Base-by-base conservation (phyloP, 2,329 filamentous ascomycete genomes). In the Penicillium sp. region DNA sequence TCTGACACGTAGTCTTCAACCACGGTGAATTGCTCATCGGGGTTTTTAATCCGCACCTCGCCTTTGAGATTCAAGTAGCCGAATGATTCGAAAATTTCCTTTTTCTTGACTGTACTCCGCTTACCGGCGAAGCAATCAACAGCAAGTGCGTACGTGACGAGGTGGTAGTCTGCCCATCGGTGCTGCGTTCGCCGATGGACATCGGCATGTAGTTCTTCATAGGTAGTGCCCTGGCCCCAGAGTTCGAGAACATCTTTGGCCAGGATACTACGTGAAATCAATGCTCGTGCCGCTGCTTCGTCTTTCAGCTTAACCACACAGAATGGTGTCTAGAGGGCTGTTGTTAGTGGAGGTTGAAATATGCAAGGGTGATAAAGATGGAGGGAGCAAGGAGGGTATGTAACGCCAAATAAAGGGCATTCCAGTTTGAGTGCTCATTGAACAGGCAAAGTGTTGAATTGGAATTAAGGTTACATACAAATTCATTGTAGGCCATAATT, bases 171-270 rank as follows among this genome's bases (percentile, higher is more conserved):
- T 0, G 81, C 69, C 93, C 93, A 97, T 61, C 88, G 81, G 58
- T 87, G 80, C 3, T 83, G 71, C 0, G 91, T 90, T 42, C 81
- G 80, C 8, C 73, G 73, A 64, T 82, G 84, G 60, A 96, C 83
- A 58, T 87, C 84, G 50, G 81, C 78, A 73, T 96, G 92, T 2
- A 97, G 83, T 49, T 85, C 81, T 2, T 87, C 80, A 70, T 96
- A 89, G 50, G 83, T 88, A 12, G 80, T 71, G 15, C 90, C 93
- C 38, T 82, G 80, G 19, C 91, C 94, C 94, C 95, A 98, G 65
- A 97, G 86, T 74, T 96, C 92, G 80, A 95, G 91, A 67, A 98
- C 91, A 50, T 87, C 88, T 78, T 93, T 91, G 26, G 88, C 87
- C 54, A 98, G 84, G 68, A 98, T 91, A 51, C 91, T 92, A 65